Percentiles rank a stretch among this genome's conserved stretches.
phyloP scores from a whole-genome alignment of 805 yeast genomes.

The Helenozyma rhizophorensis region DNA sequence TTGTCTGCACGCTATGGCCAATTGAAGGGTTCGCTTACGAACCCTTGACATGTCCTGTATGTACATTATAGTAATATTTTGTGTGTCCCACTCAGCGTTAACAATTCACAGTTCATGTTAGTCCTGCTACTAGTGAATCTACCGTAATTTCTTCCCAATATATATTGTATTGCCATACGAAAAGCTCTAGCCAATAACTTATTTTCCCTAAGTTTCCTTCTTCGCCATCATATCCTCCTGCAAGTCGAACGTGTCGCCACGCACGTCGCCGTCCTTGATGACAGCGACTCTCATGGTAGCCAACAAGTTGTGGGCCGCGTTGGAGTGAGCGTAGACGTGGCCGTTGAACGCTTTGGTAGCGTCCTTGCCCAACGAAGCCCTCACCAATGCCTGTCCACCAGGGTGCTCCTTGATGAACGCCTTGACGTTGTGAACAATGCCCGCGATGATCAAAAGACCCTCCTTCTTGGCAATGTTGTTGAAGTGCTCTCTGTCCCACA shows the following conservation, averaged over 20 bases:
- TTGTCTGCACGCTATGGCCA: too few species aligned
- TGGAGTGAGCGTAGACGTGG: constrained; percentile 80
- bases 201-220: constrained; percentile 22
- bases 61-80: too few species aligned
- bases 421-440: constrained; percentile 75
- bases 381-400: constrained; percentile 73
- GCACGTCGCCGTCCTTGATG: constrained; percentile 61
- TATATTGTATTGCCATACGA: constrained; percentile 1
- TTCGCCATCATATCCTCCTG: constrained; percentile 43
- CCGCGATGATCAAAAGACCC: constrained; percentile 68
- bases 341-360: constrained; percentile 84
- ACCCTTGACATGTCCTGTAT: too few species aligned
- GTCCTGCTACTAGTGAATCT: too few species aligned
- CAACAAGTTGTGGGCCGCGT: constrained; percentile 79
- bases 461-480: constrained; percentile 45
- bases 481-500: constrained; percentile 67
- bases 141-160: too few species aligned
- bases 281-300: constrained; percentile 83
- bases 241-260: constrained; percentile 46
- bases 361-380: constrained; percentile 73
- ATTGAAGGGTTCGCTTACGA: too few species aligned
- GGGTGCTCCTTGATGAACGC: constrained; percentile 72
- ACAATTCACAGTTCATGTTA: too few species aligned
- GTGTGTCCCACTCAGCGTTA: too few species aligned
- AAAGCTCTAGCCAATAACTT: neutral